Evolutionary conservation across 2,329 filamentous ascomycete genomes (phyloP).

Genomic region (Clathrospora elynae): DNA sequence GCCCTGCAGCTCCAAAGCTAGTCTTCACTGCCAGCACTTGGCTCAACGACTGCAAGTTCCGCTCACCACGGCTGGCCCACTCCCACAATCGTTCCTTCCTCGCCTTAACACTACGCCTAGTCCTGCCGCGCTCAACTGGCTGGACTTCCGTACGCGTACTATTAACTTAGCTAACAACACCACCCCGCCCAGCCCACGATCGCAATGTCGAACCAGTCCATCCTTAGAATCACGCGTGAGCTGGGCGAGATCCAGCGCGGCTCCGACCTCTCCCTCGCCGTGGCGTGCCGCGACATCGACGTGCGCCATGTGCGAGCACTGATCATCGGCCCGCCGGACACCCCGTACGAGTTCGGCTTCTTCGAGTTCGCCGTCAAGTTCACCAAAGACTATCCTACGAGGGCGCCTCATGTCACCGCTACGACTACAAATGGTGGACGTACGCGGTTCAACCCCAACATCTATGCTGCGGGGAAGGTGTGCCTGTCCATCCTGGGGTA

Average conservation of each 20-base stretch:
- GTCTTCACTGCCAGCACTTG: conserved; percentile 14
- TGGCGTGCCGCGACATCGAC: conserved; percentile 85
- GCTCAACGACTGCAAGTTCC: conserved; percentile 6
- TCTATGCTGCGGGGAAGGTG: conserved; percentile 88
- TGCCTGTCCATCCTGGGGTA: conserved; percentile 93
- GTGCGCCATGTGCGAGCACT: conserved; percentile 85
- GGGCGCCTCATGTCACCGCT: conserved; percentile 65
- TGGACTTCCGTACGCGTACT: too few relatives aligned
- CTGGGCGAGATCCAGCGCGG: conserved; percentile 82
- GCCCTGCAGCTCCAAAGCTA: conserved; percentile 11
- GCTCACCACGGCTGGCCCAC: conserved; percentile 1
- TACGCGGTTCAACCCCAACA: conserved; percentile 95
- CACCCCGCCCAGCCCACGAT: background rate
- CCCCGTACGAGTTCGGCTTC: conserved; percentile 96
- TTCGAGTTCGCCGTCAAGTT: conserved; percentile 89
- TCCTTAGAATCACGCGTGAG: conserved; percentile 88
- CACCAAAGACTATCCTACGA: conserved; percentile 80
- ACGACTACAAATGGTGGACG: conserved; percentile 87
- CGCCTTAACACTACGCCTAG: background rate
- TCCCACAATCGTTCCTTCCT: background rate
- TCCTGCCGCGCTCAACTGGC: background rate
- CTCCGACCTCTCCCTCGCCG: conserved; percentile 83
- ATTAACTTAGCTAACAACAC: too few relatives aligned
- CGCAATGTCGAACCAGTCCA: conserved; percentile 79
- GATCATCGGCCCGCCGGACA: conserved; percentile 90